Conservation (phyloP, 2,329 filamentous ascomycete species). For the Penicillium psychrosexuale region DNA sequence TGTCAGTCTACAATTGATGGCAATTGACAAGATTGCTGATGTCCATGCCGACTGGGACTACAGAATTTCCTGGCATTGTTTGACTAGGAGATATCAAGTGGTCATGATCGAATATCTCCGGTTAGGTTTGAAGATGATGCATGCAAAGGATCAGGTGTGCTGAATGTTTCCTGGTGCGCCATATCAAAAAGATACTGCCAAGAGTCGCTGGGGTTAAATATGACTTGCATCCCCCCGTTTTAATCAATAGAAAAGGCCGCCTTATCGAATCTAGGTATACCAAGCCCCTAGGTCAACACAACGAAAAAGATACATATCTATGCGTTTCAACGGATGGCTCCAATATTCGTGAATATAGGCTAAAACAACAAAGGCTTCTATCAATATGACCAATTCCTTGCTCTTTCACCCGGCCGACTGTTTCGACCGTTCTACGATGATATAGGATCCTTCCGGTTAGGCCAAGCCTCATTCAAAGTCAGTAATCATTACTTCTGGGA, state of each 20-base stretch:
- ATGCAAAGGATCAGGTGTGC: conserved; percentile 4
- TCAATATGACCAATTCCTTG: not conserved
- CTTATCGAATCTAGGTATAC: not conserved
- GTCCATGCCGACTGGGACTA: not conserved
- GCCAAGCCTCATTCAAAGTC: not conserved
- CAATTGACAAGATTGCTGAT: not conserved
- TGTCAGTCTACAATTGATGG: not conserved
- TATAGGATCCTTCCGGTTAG: not conserved
- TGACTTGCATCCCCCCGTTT: conserved; percentile 3
- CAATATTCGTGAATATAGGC: not conserved
- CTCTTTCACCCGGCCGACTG: not conserved
- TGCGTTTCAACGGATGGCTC: not conserved
- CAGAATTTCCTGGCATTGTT: not conserved
- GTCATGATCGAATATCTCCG: not conserved
- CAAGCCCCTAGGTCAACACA: not conserved
- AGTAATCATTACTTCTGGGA: no score
- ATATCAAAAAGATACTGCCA: not conserved
- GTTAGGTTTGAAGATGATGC: not conserved
- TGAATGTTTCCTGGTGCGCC: not conserved
- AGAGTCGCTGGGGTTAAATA: not conserved
- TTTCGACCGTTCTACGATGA: not conserved
- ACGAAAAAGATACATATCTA: not conserved
- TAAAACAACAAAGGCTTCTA: not conserved
- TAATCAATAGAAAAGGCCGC: not conserved
- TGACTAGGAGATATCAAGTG: not conserved